Conservation (phyloP, 108 stramenopile genomes). For the Discostella pseudostelligera region DNA sequence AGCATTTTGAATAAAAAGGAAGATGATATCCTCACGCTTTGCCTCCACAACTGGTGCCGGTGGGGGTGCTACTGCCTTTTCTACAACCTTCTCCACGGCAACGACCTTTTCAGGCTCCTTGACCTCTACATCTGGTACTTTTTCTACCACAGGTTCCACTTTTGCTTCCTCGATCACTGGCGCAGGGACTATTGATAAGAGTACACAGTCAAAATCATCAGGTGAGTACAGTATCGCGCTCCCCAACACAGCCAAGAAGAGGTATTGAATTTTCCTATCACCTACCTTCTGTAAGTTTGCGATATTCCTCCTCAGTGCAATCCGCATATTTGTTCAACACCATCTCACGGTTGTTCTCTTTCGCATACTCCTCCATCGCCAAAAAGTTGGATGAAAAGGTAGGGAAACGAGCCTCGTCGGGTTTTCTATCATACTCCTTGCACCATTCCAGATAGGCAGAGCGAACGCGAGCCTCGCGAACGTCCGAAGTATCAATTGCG, state of each 20-base stretch:
- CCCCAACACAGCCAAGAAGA: too few relatives aligned
- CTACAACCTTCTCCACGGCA: slow-evolving; percentile 14
- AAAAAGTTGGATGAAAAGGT: slow-evolving; percentile 75
- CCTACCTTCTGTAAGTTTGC: slow-evolving; percentile 41
- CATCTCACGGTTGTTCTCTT: slow-evolving; percentile 74
- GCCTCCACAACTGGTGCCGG: slow-evolving; percentile 11
- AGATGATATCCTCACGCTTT: not conserved
- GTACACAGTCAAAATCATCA: not conserved
- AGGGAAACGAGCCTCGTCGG: slow-evolving; percentile 70
- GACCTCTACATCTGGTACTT: slow-evolving; percentile 3
- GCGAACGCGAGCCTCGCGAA: slow-evolving; percentile 83
- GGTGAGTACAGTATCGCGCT: too few relatives aligned
- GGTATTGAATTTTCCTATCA: not conserved
- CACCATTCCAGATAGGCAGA: slow-evolving; percentile 86
- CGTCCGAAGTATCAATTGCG: slow-evolving; percentile 56
- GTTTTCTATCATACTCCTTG: slow-evolving; percentile 69
- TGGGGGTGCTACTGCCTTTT: slow-evolving; percentile 11
- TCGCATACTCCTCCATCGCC: slow-evolving; percentile 83
- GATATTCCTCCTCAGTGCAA: slow-evolving; percentile 66
- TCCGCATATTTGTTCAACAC: slow-evolving; percentile 65
- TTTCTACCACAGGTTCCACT: slow-evolving; percentile 17
- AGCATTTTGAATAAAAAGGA: not conserved
- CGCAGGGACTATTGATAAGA: slow-evolving; percentile 20
- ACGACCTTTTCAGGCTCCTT: slow-evolving; percentile 27
- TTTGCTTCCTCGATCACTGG: slow-evolving; percentile 36